These are phyloP conservation scores for Neurospora sp. DNA, from an alignment of 495 filamentous ascomycete genomes.

Conservation along the genomic window DNA sequence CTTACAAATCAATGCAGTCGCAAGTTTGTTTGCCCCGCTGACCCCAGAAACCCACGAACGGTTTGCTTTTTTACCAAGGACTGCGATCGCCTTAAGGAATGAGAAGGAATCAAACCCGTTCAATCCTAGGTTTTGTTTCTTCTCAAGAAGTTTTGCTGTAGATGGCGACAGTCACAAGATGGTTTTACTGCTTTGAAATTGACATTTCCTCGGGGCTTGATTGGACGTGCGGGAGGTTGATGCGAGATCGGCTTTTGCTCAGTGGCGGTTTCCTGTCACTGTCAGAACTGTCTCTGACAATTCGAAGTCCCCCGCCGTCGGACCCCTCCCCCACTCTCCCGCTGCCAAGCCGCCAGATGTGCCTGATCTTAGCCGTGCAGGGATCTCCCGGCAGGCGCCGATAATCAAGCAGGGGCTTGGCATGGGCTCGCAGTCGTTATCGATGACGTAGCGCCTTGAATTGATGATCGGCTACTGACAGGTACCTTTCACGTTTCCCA, in stretches of 20 bases:
- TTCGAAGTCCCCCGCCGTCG: neutral
- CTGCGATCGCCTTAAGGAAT: neutral
- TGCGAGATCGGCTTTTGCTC: constrained; percentile 26
- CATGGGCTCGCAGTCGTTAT: neutral
- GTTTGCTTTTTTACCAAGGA: neutral
- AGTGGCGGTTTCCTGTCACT: neutral
- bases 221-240: constrained; percentile 8
- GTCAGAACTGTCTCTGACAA: neutral
- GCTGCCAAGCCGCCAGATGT: neutral
- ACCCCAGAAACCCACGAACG: neutral
- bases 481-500: neutral
- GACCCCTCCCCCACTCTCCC: neutral
- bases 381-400: neutral
- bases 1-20: neutral
- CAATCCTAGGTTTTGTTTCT: constrained; percentile 6
- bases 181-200: constrained; percentile 29
- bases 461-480: neutral
- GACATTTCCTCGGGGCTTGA: neutral
- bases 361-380: neutral
- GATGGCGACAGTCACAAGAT: neutral
- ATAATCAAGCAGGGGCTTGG: neutral
- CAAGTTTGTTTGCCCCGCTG: neutral
- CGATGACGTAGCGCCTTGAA: neutral
- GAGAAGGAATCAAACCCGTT: neutral
- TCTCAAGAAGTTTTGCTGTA: neutral